Conservation (phyloP, 2,329 filamentous ascomycete genomes). For the Cordyceps cateniannulata region DNA sequence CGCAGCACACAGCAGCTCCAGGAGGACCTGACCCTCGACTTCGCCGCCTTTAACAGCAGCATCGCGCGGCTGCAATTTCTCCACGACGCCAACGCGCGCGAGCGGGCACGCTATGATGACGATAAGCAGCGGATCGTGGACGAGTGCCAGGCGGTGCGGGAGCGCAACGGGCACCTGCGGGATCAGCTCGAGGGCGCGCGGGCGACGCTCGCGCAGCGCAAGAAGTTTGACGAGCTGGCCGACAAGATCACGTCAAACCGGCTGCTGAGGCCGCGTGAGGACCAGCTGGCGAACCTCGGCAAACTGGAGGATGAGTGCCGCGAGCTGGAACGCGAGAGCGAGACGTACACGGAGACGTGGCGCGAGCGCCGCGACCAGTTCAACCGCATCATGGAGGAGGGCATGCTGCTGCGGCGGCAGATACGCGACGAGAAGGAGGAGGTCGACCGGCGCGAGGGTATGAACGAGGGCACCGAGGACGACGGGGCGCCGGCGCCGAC, state of each 20-base stretch:
- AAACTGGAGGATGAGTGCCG: constrained; percentile 85
- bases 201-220: constrained; percentile 68
- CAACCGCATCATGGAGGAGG: constrained; percentile 81
- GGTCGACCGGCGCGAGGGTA: constrained; percentile 79
- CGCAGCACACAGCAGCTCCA: constrained; percentile 59
- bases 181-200: constrained; percentile 71
- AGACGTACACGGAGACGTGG: constrained; percentile 78
- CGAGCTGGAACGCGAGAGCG: constrained; percentile 78
- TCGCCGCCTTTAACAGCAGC: constrained; percentile 79
- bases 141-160: constrained; percentile 70
- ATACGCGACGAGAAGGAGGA: constrained; percentile 96
- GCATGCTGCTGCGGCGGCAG: constrained; percentile 74
- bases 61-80: constrained; percentile 86
- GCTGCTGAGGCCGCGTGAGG: constrained; percentile 73
- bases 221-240: constrained; percentile 81
- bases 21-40: constrained; percentile 81
- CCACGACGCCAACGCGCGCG: constrained; percentile 71
- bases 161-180: constrained; percentile 66
- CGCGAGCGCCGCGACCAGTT: constrained; percentile 80
- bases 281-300: constrained; percentile 68
- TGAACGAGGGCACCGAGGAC: constrained; percentile 62
- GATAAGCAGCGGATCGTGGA: constrained; percentile 74
- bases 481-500: constrained; percentile 41
- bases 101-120: constrained; percentile 74
- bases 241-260: constrained; percentile 80